Base-by-base conservation (phyloP, 2,329 filamentous ascomycete species). In the Stagonosporopsis chrysanthemi region DNA sequence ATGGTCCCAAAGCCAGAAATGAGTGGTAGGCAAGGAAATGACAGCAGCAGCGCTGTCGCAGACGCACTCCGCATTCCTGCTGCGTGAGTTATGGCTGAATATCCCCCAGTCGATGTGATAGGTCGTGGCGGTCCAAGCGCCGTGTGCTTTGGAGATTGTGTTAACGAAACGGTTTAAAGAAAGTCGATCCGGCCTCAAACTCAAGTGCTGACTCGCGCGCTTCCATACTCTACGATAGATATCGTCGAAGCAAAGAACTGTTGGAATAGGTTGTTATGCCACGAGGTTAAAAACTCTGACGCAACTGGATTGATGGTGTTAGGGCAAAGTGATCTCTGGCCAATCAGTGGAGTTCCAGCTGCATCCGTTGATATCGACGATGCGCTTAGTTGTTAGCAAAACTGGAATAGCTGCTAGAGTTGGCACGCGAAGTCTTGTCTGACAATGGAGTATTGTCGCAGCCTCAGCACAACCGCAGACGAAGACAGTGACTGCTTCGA, bases 1-100 rank as follows among this genome's bases (percentile, higher is more conserved):
- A 69, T 64, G 2, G 66, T 69, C 8, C 66, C 66, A 31, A 69
- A 69, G 35, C 47, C 43, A 29, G 23, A 19, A 15, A 45, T 33
- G 36, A 35, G 35, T 28, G 19, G 11, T 6, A 8, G 28, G 17
- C 29, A 24, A 29, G 19, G 43, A n/a, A 43, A 52, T 42, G 50
- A 44, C 53, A 56, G 38, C 41, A 50, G 23, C 53, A 56, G 38
- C 41, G 43, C 19, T 24, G 48, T 47, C 54, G 17, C 24, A 38
- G 17, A 43, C 29, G 38, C 54, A 29, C 47, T 56, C 43, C 31
- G 42, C 54, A 56, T 56, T 52, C 48, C 48, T 51, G 47, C 38
- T 46, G 33, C 23, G 48, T 38, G 31, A n/a, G 47, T 17, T 24
- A 35, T 41, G 33, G 31, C 26, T 28, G 31, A 23, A 17, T 24